phyloP scores from a whole-genome alignment of 768 basidiomycete genomes.

The Mycena capillaripes region DNA sequence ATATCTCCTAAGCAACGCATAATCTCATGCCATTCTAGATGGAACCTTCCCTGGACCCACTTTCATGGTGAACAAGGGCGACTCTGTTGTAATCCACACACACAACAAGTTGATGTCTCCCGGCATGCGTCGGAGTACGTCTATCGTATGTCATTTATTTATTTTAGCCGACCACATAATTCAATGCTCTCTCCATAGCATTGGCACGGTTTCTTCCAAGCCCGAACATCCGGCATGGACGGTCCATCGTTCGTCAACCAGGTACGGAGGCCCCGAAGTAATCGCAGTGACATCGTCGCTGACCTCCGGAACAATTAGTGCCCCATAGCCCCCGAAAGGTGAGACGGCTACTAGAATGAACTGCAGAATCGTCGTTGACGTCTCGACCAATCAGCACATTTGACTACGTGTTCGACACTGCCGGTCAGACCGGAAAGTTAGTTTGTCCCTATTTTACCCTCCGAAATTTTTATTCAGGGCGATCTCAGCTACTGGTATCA shows the following conservation, averaged over 20 bases:
- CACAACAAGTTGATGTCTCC: slow-evolving; percentile 45
- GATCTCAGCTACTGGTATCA: slow-evolving; percentile 58
- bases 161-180: too few relatives aligned
- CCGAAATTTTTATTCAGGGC: slow-evolving; percentile 26
- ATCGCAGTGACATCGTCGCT: background rate
- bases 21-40: background rate
- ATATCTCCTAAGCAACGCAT: too few relatives aligned
- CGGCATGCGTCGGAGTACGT: slow-evolving; percentile 48
- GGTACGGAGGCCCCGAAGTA: slow-evolving; percentile 32
- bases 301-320: slow-evolving; percentile 48
- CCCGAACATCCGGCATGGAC: slow-evolving; percentile 51
- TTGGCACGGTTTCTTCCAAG: slow-evolving; percentile 55
- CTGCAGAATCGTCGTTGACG: background rate
- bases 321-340: slow-evolving; percentile 54
- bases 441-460: background rate
- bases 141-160: slow-evolving; percentile 38
- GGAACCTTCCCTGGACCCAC: slow-evolving; percentile 48
- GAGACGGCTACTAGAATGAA: too few relatives aligned
- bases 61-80: slow-evolving; percentile 41
- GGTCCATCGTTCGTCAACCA: slow-evolving; percentile 43
- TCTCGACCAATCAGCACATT: slow-evolving; percentile 49
- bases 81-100: slow-evolving; percentile 44
- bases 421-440: slow-evolving; percentile 51
- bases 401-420: slow-evolving; percentile 53
- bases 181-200: slow-evolving; percentile 36